Conservation (phyloP, 1,139 yeast genomes). For the Geotrichum australiense region DNA sequence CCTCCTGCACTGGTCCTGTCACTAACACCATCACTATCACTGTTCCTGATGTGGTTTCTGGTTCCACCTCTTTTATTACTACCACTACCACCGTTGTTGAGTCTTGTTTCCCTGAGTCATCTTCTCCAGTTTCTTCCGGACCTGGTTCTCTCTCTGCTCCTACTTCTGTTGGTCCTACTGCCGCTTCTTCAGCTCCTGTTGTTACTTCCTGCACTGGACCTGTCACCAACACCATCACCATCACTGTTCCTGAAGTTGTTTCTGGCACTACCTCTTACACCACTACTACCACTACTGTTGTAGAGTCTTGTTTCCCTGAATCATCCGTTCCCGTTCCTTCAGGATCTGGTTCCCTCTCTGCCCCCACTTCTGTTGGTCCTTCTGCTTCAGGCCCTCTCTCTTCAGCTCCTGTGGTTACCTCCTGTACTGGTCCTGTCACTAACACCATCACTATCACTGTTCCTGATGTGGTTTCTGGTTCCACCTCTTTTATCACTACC, state of each 20-base stretch:
- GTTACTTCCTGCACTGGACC: too few species aligned
- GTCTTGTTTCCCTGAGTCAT: slow-evolving; percentile 3
- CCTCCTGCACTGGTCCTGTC: too few species aligned
- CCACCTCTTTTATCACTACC: slow-evolving; percentile 3
- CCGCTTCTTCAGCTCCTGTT: too few species aligned
- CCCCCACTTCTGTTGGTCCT: not conserved
- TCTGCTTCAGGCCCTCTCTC: too few species aligned
- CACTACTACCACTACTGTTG: slow-evolving; percentile 5
- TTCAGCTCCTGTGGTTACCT: too few species aligned
- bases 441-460: not conserved
- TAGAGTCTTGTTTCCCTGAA: not conserved
- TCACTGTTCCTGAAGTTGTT: too few species aligned
- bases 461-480: not conserved
- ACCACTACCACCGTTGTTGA: not conserved
- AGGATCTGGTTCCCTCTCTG: not conserved
- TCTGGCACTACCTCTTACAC: slow-evolving; percentile 1
- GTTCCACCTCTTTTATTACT: not conserved
- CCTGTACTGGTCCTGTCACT: too few species aligned
- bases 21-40: too few species aligned
- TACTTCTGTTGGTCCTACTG: too few species aligned
- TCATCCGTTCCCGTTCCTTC: slow-evolving; percentile 8
- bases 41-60: too few species aligned
- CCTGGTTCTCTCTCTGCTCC: not conserved
- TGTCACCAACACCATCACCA: too few species aligned
- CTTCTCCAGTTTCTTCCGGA: slow-evolving; percentile 5